phyloP scores from a whole-genome alignment of 345 rosid genomes.

The Pistacia vera region DNA sequence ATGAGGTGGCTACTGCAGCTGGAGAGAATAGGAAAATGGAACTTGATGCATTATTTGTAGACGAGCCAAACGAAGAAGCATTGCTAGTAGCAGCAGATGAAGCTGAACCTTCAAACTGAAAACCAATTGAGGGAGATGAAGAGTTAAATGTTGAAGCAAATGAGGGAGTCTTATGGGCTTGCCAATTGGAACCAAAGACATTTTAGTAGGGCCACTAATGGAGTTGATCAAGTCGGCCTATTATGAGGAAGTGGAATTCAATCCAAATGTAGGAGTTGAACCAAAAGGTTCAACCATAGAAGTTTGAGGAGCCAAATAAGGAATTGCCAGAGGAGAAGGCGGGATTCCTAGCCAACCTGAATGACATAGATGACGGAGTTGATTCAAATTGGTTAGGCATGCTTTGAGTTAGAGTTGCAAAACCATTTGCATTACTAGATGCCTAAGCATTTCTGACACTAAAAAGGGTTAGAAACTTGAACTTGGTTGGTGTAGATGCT shows the following conservation, averaged over 20 bases:
- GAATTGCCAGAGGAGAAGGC: slow-evolving; percentile 48
- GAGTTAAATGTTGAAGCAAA: too few relatives aligned
- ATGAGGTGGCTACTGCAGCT: slow-evolving; percentile 41
- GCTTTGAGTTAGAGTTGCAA: slow-evolving; percentile 51
- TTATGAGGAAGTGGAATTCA: slow-evolving; percentile 34
- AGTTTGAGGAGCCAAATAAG: slow-evolving; percentile 51
- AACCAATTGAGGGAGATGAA: slow-evolving; percentile 46
- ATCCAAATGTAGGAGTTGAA: too few relatives aligned
- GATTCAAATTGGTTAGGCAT: slow-evolving; percentile 52
- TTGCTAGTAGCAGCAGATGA: slow-evolving; percentile 38
- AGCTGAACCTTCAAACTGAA: slow-evolving; percentile 52
- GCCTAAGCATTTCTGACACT: slow-evolving; percentile 39
- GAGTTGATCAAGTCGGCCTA: slow-evolving; percentile 48
- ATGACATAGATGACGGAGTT: slow-evolving; percentile 47
- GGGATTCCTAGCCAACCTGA: slow-evolving; percentile 45
- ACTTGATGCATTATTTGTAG: slow-evolving; percentile 44
- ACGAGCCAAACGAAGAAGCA: slow-evolving; percentile 53
- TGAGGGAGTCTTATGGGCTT: too few relatives aligned
- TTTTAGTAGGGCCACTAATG: slow-evolving; percentile 37
- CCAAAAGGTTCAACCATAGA: slow-evolving; percentile 39
- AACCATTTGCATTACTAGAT: slow-evolving; percentile 45
- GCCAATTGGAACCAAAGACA: slow-evolving; percentile 61
- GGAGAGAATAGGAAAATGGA: slow-evolving; percentile 55
- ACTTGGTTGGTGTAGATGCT: slow-evolving; percentile 42
- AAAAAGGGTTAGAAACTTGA: slow-evolving; percentile 46